Conservation (phyloP, 371 early-diverging fungal species). For the Thermomucor indicae-seudaticae region DNA sequence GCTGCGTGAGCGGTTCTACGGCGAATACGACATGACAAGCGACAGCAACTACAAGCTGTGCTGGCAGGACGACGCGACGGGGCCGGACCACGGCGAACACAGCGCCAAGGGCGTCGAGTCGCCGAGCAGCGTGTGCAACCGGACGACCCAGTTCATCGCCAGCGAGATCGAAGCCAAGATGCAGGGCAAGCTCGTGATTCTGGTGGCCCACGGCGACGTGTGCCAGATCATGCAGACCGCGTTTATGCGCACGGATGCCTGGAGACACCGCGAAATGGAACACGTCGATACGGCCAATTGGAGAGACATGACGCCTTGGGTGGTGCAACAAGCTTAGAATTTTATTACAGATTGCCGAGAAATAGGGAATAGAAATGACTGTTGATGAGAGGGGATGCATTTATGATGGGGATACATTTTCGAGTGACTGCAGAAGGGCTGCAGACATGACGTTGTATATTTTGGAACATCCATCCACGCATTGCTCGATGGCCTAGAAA, state of each 20-base stretch:
- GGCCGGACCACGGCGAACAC: slow-evolving; percentile 40
- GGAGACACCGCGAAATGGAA: slow-evolving; percentile 37
- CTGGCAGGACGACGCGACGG: slow-evolving; percentile 33
- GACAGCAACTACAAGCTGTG: slow-evolving; percentile 36
- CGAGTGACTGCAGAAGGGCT: slow-evolving; percentile 39
- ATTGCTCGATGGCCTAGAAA: slow-evolving; percentile 71
- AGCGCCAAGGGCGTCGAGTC: slow-evolving; percentile 28
- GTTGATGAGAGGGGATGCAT: too few species aligned
- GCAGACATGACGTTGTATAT: slow-evolving; percentile 73
- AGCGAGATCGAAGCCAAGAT: slow-evolving; percentile 34
- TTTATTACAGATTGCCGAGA: too few species aligned
- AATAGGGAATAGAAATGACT: too few species aligned
- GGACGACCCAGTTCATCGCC: slow-evolving; percentile 33
- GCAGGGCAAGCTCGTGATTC: slow-evolving; percentile 33
- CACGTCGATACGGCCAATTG: slow-evolving; percentile 48
- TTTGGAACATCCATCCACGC: slow-evolving; percentile 80
- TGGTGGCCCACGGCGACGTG: slow-evolving; percentile 47
- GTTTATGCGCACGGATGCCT: slow-evolving; percentile 29
- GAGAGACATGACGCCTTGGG: slow-evolving; percentile 21
- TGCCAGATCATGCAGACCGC: slow-evolving; percentile 41
- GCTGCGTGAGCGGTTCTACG: slow-evolving; percentile 42
- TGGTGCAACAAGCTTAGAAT: neutral
- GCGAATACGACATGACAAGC: slow-evolving; percentile 34
- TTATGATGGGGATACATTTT: slow-evolving; percentile 11
- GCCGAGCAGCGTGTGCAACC: slow-evolving; percentile 34